A percentile compares a stretch with the other conserved stretches of the same genome.
These are phyloP conservation scores for Hypomontagnella monticulosa DNA, from an alignment of 495 filamentous ascomycete species.

Conservation along the genomic window DNA sequence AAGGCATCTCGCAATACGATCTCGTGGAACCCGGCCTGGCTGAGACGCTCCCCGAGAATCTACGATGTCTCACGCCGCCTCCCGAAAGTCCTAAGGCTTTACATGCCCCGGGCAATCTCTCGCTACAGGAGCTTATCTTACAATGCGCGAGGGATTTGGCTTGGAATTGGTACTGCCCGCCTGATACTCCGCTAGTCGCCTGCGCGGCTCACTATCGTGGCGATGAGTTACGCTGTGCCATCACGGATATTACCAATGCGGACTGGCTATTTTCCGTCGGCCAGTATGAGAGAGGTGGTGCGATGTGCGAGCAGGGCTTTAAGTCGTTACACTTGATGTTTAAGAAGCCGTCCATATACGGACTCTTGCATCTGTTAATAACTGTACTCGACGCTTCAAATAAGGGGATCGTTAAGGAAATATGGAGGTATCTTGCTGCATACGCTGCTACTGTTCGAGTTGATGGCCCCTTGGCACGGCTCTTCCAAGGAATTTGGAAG, in stretches of 20 bases:
- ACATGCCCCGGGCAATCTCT: constrained; percentile 39
- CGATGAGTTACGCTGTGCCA: constrained; percentile 45
- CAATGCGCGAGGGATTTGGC: constrained; percentile 44
- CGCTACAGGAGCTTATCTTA: constrained; percentile 45
- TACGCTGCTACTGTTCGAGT: constrained; percentile 36
- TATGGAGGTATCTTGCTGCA: constrained; percentile 46
- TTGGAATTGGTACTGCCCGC: constrained; percentile 45
- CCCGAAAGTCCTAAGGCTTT: constrained; percentile 39
- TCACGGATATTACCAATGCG: constrained; percentile 47
- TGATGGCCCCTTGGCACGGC: constrained; percentile 38
- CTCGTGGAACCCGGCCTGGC: constrained; percentile 48
- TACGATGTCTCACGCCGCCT: constrained; percentile 50
- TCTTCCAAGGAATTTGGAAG: constrained; percentile 44
- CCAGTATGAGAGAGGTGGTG: constrained; percentile 42
- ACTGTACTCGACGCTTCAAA: constrained; percentile 46
- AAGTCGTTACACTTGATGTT: constrained; percentile 42
- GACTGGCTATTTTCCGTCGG: constrained; percentile 47
- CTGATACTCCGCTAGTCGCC: constrained; percentile 42
- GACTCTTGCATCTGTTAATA: constrained; percentile 41
- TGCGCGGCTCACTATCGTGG: constrained; percentile 42
- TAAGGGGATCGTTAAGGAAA: constrained; percentile 45
- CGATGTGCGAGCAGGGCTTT: constrained; percentile 46
- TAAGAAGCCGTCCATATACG: constrained; percentile 44
- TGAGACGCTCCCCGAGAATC: constrained; percentile 47
- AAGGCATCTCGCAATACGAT: constrained; percentile 51